phyloP scores from a whole-genome alignment of 2,329 filamentous ascomycete genomes.

The Aspergillus arachidicola region DNA sequence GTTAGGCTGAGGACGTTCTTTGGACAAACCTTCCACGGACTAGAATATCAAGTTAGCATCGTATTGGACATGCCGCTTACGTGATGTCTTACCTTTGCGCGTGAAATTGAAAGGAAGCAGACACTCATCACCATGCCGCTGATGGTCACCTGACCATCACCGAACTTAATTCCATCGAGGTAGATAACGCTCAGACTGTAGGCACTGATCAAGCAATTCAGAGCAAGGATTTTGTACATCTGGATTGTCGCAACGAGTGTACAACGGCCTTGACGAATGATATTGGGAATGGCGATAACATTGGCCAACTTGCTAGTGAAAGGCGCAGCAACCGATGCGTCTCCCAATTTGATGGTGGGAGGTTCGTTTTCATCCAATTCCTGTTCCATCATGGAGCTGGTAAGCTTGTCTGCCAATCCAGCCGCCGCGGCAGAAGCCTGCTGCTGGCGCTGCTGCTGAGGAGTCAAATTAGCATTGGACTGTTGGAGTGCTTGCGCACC shows the following conservation, averaged over 20 bases:
- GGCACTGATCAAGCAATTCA: constrained; percentile 97
- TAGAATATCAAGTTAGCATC: constrained; percentile 30
- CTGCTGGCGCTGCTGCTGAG: constrained; percentile 54
- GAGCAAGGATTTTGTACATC: constrained; percentile 99
- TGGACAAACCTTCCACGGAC: constrained; percentile 91
- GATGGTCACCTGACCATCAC: constrained; percentile 96
- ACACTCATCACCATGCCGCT: constrained; percentile 99
- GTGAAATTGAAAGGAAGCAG: constrained; percentile 98
- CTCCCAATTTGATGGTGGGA: constrained; percentile 93
- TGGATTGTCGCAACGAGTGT: constrained; percentile 98
- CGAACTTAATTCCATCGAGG: constrained; percentile 98
- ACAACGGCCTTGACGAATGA: constrained; percentile 95
- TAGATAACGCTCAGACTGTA: constrained; percentile 97
- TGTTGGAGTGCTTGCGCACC: constrained; percentile 63
- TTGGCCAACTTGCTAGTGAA: constrained; percentile 98
- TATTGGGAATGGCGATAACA: constrained; percentile 95
- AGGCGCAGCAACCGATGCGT: constrained; percentile 93
- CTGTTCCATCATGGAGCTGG: constrained; percentile 82
- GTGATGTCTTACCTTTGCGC: constrained; percentile 67
- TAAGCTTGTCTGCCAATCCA: constrained; percentile 82
- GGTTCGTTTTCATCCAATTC: constrained; percentile 89
- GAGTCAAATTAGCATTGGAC: constrained; percentile 51
- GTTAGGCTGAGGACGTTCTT: constrained; percentile 95
- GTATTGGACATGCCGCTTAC: background rate
- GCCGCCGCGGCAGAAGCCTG: constrained; percentile 71